Percentiles rank a stretch among this genome's conserved stretches.
These are phyloP conservation scores for Pseudozyma sp. DNA, from an alignment of 1,284 basidiomycete genomes.

Conservation along the genomic window DNA sequence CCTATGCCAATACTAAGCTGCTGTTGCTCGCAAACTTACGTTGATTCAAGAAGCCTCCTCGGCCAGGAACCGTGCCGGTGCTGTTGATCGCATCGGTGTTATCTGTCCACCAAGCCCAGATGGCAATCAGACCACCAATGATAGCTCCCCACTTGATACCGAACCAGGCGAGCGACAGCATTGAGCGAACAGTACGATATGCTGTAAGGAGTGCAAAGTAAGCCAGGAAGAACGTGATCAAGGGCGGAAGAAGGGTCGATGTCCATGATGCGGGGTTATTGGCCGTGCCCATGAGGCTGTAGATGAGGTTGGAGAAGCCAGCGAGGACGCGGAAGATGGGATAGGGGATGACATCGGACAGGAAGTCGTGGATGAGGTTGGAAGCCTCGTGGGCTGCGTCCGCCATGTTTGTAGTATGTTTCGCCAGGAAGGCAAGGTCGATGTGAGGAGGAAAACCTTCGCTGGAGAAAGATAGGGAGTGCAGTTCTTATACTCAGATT, in stretches of 20 bases:
- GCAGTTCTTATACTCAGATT: neutral
- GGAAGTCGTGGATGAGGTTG: conserved; percentile 32
- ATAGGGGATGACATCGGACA: conserved; percentile 41
- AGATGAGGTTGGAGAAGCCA: conserved; percentile 56
- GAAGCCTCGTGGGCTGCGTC: conserved; percentile 19
- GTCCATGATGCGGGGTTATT: conserved; percentile 57
- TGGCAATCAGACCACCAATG: conserved; percentile 48
- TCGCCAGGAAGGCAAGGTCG: neutral
- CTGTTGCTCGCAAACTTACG: conserved; percentile 21
- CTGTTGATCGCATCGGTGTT: conserved; percentile 47
- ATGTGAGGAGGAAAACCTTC: neutral
- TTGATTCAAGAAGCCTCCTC: conserved; percentile 35
- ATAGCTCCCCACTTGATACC: conserved; percentile 61
- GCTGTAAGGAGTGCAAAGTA: conserved; percentile 56
- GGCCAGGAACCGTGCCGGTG: conserved; percentile 23
- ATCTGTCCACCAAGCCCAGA: conserved; percentile 59
- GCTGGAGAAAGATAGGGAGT: neutral
- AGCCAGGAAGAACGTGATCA: conserved; percentile 55
- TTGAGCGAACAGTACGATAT: conserved; percentile 49
- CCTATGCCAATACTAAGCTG: too few species aligned
- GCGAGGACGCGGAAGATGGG: conserved; percentile 48
- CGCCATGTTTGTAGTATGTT: conserved; percentile 22
- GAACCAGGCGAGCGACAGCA: conserved; percentile 49
- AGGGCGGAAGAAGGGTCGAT: conserved; percentile 52
- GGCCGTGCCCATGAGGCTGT: conserved; percentile 34